phyloP scores from a whole-genome alignment of 179 eudicot species.

The Beta macrorhiza region DNA sequence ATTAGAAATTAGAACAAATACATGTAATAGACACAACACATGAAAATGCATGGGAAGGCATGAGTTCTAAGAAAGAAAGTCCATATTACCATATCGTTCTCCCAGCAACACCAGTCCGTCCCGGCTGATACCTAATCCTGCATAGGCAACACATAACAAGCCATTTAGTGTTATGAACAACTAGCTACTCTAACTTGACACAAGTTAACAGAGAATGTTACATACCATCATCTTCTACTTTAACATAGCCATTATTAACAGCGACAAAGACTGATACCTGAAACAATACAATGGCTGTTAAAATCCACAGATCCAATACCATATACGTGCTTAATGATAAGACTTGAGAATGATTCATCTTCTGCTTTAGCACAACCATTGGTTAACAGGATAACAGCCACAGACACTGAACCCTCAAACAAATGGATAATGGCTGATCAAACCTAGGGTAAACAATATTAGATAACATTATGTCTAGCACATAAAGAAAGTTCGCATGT shows the following conservation, averaged over 20 bases:
- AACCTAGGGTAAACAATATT: no score
- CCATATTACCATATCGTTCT: conserved; percentile 70
- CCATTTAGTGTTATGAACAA: conserved; percentile 8
- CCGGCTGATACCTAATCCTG: conserved; percentile 86
- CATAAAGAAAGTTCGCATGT: no score
- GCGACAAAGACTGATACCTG: conserved; percentile 74
- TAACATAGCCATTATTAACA: conserved; percentile 63
- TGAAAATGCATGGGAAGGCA: conserved; percentile 1
- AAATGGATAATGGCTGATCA: neutral
- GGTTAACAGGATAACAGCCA: neutral
- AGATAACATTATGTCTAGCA: neutral
- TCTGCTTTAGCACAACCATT: neutral
- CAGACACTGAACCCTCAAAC: neutral
- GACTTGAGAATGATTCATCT: neutral
- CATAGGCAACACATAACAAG: conserved; percentile 29
- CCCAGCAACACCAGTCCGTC: conserved; percentile 85
- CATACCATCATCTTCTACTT: conserved; percentile 94
- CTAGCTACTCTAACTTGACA: conserved; percentile 4
- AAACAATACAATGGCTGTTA: conserved; percentile 24
- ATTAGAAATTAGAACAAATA: neutral
- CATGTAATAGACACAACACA: neutral
- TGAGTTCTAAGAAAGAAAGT: conserved; percentile 8
- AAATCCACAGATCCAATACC: neutral
- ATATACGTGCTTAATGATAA: conserved; percentile 3
- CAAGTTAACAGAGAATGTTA: conserved; percentile 10